These are phyloP conservation scores for Brassica cretica DNA, from an alignment of 345 rosid genomes.

Conservation along the genomic window DNA sequence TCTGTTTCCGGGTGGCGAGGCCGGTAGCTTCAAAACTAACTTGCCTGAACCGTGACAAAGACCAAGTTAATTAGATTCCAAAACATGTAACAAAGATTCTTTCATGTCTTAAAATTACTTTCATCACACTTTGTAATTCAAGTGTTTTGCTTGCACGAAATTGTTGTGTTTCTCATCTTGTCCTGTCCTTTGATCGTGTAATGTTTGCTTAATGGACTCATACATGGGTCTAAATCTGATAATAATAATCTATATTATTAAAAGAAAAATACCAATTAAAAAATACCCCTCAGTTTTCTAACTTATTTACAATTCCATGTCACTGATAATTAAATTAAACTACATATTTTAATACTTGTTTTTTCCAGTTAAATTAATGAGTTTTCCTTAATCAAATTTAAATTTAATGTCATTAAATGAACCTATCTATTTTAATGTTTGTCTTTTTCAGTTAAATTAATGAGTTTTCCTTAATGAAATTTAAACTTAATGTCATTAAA, in stretches of 20 bases:
- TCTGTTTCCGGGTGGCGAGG: constrained; percentile 78
- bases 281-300: no score
- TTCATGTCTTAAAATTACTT: not conserved
- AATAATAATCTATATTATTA: not conserved
- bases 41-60: not conserved
- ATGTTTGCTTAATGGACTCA: constrained; percentile 1
- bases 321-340: no score
- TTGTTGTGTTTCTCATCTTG: not conserved
- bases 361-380: no score
- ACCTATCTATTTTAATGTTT: no score
- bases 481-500: no score
- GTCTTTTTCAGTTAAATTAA: no score
- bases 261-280: no score
- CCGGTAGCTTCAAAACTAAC: constrained; percentile 39
- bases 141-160: not conserved
- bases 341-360: no score
- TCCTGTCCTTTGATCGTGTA: not conserved
- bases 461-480: no score
- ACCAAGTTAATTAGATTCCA: not conserved
- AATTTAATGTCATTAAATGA: no score
- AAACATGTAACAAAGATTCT: not conserved
- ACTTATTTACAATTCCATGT: no score
- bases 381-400: no score
- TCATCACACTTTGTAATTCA: not conserved
- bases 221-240: constrained; percentile 17